These are phyloP conservation scores for Kodamaea neixiangensis DNA, from an alignment of 805 yeast species.

Conservation along the genomic window DNA sequence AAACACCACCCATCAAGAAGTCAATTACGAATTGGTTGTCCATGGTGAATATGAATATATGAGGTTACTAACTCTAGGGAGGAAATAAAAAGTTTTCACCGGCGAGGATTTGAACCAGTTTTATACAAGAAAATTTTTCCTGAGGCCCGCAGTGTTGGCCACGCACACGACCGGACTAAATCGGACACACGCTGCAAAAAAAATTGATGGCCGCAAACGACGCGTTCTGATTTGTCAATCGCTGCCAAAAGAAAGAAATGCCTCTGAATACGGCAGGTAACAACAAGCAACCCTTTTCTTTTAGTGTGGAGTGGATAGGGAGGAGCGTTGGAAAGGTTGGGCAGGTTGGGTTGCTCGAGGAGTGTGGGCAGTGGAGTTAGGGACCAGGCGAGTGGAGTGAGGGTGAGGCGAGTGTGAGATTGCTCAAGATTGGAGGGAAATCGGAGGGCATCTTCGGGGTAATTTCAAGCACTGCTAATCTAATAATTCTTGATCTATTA, in stretches of 20 bases:
- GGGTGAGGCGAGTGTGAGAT: too few relatives aligned
- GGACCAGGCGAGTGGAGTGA: too few relatives aligned
- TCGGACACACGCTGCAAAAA: conserved; percentile 10
- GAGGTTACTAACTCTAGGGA: conserved; percentile 2
- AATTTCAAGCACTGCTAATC: too few relatives aligned
- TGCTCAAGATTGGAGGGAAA: too few relatives aligned
- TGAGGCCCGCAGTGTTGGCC: neutral
- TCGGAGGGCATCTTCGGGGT: too few relatives aligned
- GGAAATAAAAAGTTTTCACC: conserved; percentile 5
- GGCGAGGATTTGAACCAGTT: conserved; percentile 4
- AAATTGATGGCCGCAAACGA: conserved; percentile 4
- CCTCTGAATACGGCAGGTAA: neutral
- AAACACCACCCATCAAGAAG: conserved; percentile 97
- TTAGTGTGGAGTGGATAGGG: neutral
- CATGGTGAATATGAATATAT: conserved; percentile 15
- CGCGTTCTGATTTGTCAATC: conserved; percentile 10
- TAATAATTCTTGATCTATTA: neutral
- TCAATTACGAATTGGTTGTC: conserved; percentile 38
- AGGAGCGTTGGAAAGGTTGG: neutral
- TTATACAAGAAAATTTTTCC: conserved; percentile 9
- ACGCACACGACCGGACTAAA: conserved; percentile 11
- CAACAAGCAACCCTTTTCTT: conserved; percentile 4
- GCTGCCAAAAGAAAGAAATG: neutral
- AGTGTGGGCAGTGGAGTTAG: too few relatives aligned
- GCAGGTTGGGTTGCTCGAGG: neutral